Percentiles rank a stretch among this genome's conserved stretches.
Evolutionary conservation across 1,284 basidiomycete genomes (phyloP).

Genomic region (Nidula niveotomentosa): DNA sequence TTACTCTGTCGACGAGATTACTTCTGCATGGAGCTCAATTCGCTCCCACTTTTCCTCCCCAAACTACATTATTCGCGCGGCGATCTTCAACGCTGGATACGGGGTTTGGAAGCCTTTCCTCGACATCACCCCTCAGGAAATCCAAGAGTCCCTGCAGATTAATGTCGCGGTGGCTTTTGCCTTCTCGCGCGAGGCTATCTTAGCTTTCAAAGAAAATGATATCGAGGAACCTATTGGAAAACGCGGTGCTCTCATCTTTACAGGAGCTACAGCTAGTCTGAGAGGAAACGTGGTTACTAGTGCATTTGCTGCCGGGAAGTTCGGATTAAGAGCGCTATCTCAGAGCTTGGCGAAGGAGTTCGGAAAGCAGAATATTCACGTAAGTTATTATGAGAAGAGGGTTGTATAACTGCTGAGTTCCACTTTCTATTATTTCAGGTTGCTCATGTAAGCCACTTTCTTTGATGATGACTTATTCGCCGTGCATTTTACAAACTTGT

Average conservation of each 20-base stretch:
- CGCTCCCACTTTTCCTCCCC: slow-evolving; percentile 48
- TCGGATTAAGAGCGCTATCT: slow-evolving; percentile 62
- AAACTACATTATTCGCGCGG: slow-evolving; percentile 54
- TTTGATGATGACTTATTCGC: slow-evolving; percentile 10
- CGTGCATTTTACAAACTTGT: background rate
- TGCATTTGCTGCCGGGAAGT: slow-evolving; percentile 70
- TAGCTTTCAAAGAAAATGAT: slow-evolving; percentile 62
- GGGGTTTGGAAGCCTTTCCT: slow-evolving; percentile 70
- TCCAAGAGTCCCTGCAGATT: slow-evolving; percentile 45
- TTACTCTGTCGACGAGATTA: slow-evolving; percentile 55
- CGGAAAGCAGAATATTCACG: slow-evolving; percentile 77
- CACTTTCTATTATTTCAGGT: background rate
- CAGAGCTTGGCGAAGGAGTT: slow-evolving; percentile 83
- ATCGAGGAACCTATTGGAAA: slow-evolving; percentile 41
- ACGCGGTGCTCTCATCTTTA: slow-evolving; percentile 73
- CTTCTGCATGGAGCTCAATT: slow-evolving; percentile 54
- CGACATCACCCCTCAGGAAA: slow-evolving; percentile 59
- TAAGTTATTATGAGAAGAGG: slow-evolving; percentile 19
- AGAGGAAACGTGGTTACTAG: slow-evolving; percentile 68
- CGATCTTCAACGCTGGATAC: slow-evolving; percentile 64
- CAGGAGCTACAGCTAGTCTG: slow-evolving; percentile 71
- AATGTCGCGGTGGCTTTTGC: slow-evolving; percentile 67
- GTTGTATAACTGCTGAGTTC: background rate
- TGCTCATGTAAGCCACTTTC: slow-evolving; percentile 30
- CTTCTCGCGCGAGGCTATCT: slow-evolving; percentile 65